Conservation (phyloP, 202 grass and related monocot species). For the Tripidium arundinaceum region DNA sequence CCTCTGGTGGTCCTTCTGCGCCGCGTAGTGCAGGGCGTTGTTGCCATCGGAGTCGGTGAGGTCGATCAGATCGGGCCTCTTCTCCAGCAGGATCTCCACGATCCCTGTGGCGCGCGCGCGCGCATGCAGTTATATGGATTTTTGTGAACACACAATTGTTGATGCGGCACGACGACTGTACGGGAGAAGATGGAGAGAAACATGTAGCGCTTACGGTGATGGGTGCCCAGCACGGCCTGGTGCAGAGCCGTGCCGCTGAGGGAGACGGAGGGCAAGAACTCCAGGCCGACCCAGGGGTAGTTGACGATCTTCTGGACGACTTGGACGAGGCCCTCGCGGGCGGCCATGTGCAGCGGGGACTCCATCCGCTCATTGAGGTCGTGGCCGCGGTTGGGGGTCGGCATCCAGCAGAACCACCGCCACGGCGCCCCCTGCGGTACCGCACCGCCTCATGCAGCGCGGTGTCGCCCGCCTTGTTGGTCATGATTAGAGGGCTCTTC, state of each 20-base stretch:
- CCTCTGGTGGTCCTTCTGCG: constrained; percentile 24
- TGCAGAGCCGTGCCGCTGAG: constrained; percentile 56
- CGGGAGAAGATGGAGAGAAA: background rate
- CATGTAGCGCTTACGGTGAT: constrained; percentile 36
- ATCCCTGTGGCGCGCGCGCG: background rate
- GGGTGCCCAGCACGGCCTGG: constrained; percentile 55
- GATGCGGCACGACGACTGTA: background rate
- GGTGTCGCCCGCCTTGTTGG: background rate
- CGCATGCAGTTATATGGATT: background rate
- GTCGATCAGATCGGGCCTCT: background rate
- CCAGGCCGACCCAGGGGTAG: constrained; percentile 27
- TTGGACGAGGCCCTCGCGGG: constrained; percentile 48
- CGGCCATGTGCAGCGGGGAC: constrained; percentile 68
- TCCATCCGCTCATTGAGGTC: constrained; percentile 42
- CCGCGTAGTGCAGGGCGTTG: constrained; percentile 55
- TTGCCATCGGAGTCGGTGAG: background rate
- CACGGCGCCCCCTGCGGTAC: constrained; percentile 3
- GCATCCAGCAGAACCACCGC: constrained; percentile 47
- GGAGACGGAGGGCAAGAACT: constrained; percentile 1
- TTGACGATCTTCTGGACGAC: constrained; percentile 48
- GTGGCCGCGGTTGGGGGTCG: constrained; percentile 35
- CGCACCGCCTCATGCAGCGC: constrained; percentile 9
- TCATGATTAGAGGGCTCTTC: constrained; percentile 17
- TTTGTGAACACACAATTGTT: background rate
- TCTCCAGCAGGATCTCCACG: background rate